Base-by-base conservation (phyloP, 176 grass and related monocot species). In the bread wheat (Triticum aestivum) region DNA sequence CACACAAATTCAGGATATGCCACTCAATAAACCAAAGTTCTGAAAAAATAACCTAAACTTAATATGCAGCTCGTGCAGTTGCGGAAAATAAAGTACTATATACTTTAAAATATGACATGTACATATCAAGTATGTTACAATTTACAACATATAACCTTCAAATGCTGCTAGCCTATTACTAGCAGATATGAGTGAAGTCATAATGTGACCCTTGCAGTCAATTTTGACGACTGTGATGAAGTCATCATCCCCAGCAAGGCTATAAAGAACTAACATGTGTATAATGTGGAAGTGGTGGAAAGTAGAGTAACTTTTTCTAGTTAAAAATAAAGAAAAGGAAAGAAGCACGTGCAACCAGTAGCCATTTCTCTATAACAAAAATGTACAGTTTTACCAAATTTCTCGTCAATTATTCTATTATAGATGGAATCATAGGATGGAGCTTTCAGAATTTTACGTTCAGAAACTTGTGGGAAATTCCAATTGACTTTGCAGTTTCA, bases 81-180 rank as follows among this genome's bases (percentile, higher is more conserved):
- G 77, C 82, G 44, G 74, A 87, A 79, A 83, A 79, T 42, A 6
- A 83, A 69, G 11, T 13, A 47, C 44, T 47, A 80, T 61, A 39
- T 78, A 41, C 12, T 68, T 78, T 24, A 39, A 80, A 47, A 75
- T 83, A 71, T 83, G 62, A 4, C 15, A 3, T 65, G 8, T 56
- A 45, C 24, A 61, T 71, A 45, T 78, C 37, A 66, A 41, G 76
- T 62, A 64, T 68, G 24, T 24, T 49, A 44, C 23, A 86, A 70
- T 12, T 37, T 49, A 56, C 39, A 90, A 47, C 13, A 17, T 34
- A 76, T 34, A 76, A 29, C 27, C n/a, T 64, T 67, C 49, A 85
- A n/a, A 49, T 74, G 69, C 78, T 76, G 62, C 44, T 76, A 42
- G 14, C 69, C 68, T 61, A 18, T 34, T 52, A 15, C 29, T 2